phyloP scores from a whole-genome alignment of 768 basidiomycete genomes.

The Austroboletus eburneus region DNA sequence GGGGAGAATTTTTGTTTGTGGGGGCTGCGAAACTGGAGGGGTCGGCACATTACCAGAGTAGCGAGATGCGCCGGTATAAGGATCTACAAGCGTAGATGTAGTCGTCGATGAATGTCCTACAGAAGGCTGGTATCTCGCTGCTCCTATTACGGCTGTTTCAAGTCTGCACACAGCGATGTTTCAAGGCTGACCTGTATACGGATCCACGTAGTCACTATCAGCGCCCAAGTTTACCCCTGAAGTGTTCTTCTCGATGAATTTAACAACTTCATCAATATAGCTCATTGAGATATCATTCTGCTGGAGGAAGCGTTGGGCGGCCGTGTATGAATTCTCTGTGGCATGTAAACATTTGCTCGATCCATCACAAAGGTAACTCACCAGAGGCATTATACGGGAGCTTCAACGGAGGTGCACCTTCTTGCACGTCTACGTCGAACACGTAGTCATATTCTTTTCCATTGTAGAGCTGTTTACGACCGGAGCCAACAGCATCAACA shows the following conservation, averaged over 20 bases:
- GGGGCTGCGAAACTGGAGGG: slow-evolving; percentile 27
- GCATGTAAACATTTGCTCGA: neutral
- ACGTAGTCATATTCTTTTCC: slow-evolving; percentile 98
- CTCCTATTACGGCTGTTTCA: slow-evolving; percentile 36
- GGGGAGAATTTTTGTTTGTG: slow-evolving; percentile 44
- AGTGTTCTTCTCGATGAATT: slow-evolving; percentile 92
- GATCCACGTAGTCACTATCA: slow-evolving; percentile 69
- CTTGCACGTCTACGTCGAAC: slow-evolving; percentile 96
- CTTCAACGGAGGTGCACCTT: slow-evolving; percentile 89
- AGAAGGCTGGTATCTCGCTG: slow-evolving; percentile 58
- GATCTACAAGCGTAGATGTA: slow-evolving; percentile 50
- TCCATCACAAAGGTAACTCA: slow-evolving; percentile 29
- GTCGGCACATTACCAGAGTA: slow-evolving; percentile 46
- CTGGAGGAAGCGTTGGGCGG: slow-evolving; percentile 85
- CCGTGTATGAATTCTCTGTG: slow-evolving; percentile 84
- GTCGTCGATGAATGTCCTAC: slow-evolving; percentile 31
- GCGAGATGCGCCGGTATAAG: slow-evolving; percentile 69
- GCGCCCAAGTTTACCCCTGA: slow-evolving; percentile 67
- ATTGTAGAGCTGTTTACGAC: slow-evolving; percentile 86
- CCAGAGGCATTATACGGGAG: slow-evolving; percentile 90
- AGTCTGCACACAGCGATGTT: neutral
- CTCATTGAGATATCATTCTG: slow-evolving; percentile 75
- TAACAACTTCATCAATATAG: slow-evolving; percentile 87
- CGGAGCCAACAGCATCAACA: slow-evolving; percentile 88
- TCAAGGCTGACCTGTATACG: slow-evolving; percentile 69